phyloP scores from a whole-genome alignment of 306 rosid genomes.

The Cicer judaicum region DNA sequence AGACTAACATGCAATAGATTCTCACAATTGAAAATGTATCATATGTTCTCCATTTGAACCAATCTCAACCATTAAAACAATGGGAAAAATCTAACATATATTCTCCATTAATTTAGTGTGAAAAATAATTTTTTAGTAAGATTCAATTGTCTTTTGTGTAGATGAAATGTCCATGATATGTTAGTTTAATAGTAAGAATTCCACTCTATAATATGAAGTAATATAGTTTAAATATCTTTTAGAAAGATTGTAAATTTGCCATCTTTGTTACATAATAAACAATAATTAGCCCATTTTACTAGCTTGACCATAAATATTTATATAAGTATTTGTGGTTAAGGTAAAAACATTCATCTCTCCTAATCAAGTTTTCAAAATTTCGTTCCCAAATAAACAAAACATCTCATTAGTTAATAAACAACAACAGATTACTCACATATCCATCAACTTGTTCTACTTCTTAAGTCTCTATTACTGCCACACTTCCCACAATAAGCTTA shows the following conservation, averaged over 20 bases:
- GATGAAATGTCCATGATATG: not conserved
- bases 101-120: not conserved
- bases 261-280: not conserved
- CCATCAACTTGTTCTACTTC: not conserved
- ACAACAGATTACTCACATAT: not conserved
- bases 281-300: no score
- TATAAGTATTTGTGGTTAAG: not conserved
- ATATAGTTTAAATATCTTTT: no score
- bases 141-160: not conserved
- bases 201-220: no score
- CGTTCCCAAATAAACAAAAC: not conserved
- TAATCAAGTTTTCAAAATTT: not conserved
- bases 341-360: not conserved
- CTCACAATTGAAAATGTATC: no score
- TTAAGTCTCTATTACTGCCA: not conserved
- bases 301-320: no score
- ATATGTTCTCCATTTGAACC: no score
- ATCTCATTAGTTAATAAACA: constrained; percentile 3
- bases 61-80: no score
- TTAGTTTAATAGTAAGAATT: not conserved
- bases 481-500: not conserved
- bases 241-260: not conserved
- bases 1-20: not conserved
- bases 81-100: no score
- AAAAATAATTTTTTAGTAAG: not conserved